Conservation (phyloP, 2,329 filamentous ascomycete genomes). For the Microdochium paspali region DNA sequence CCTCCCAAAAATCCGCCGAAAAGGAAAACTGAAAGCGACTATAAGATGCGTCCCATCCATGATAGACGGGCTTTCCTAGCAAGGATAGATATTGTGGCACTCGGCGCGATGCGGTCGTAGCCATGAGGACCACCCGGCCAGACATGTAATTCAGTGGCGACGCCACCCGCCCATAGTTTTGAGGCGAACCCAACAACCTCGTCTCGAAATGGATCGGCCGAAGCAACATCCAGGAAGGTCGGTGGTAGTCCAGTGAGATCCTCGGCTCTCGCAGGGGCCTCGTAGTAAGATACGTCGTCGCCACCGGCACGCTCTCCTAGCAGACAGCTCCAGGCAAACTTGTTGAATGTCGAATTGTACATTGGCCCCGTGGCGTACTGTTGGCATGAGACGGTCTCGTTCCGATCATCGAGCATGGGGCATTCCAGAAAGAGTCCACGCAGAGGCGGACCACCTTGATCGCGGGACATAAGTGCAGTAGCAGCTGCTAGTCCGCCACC, state of each 20-base stretch:
- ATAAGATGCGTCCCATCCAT: slow-evolving; percentile 10
- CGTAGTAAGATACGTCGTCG: slow-evolving; percentile 18
- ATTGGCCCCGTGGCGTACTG: slow-evolving; percentile 19
- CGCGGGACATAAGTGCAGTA: slow-evolving; percentile 36
- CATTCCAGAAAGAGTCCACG: slow-evolving; percentile 26
- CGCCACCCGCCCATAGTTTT: slow-evolving; percentile 21
- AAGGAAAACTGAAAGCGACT: not conserved
- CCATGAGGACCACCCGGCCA: slow-evolving; percentile 22
- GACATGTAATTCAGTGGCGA: slow-evolving; percentile 23
- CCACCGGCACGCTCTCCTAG: slow-evolving; percentile 16
- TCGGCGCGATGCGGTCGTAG: slow-evolving; percentile 19
- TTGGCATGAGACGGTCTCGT: slow-evolving; percentile 16
- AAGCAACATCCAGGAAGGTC: slow-evolving; percentile 24
- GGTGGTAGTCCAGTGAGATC: slow-evolving; percentile 19
- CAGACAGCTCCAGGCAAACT: slow-evolving; percentile 19
- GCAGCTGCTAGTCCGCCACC: slow-evolving; percentile 48
- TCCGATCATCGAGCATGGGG: slow-evolving; percentile 32
- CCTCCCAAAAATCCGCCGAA: not conserved
- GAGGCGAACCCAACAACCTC: slow-evolving; percentile 22
- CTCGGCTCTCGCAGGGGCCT: slow-evolving; percentile 17
- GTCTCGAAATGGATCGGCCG: slow-evolving; percentile 22
- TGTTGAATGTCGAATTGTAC: slow-evolving; percentile 18
- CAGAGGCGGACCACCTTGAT: slow-evolving; percentile 21
- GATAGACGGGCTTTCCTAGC: slow-evolving; percentile 16
- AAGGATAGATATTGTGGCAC: slow-evolving; percentile 16